Evolutionary conservation across 345 rosid genomes (phyloP).

Genomic region (Crucihimalaya himalaica): DNA sequence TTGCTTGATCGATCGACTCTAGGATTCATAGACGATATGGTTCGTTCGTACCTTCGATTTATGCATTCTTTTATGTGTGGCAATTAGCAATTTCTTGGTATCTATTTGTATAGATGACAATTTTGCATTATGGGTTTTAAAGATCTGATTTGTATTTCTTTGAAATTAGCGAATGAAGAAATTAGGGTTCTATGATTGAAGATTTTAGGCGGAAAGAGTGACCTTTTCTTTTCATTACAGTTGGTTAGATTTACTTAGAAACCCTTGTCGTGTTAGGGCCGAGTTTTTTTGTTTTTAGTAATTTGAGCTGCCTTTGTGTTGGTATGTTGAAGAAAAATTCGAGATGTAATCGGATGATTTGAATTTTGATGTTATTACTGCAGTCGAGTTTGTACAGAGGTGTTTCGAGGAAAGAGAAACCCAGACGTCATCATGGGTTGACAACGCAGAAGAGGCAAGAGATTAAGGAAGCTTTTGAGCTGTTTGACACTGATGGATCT

Average conservation of each 20-base stretch:
- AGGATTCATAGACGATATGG: conserved; percentile 27
- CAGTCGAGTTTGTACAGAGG: conserved; percentile 60
- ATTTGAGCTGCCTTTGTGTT: conserved; percentile 4
- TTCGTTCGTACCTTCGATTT: conserved; percentile 19
- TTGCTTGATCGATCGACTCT: neutral
- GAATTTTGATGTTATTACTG: neutral
- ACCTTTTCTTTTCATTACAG: neutral
- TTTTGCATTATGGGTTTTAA: conserved; percentile 1
- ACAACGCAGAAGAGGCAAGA: conserved; percentile 78
- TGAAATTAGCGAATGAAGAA: neutral
- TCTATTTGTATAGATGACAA: conserved; percentile 8
- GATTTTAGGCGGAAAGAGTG: neutral
- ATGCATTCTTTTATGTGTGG: neutral
- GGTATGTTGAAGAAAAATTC: neutral
- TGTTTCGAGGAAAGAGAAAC: conserved; percentile 65
- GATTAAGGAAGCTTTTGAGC: conserved; percentile 91
- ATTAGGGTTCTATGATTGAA: neutral
- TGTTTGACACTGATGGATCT: conserved; percentile 93
- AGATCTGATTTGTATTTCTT: conserved; percentile 22
- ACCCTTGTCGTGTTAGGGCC: neutral
- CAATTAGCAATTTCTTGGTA: neutral
- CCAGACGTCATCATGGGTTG: conserved; percentile 72
- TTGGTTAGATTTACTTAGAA: neutral
- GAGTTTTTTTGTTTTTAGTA: conserved; percentile 3
- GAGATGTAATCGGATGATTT: neutral